Conservation (phyloP, 345 rosid species). For the Lagerstroemia speciosa region DNA sequence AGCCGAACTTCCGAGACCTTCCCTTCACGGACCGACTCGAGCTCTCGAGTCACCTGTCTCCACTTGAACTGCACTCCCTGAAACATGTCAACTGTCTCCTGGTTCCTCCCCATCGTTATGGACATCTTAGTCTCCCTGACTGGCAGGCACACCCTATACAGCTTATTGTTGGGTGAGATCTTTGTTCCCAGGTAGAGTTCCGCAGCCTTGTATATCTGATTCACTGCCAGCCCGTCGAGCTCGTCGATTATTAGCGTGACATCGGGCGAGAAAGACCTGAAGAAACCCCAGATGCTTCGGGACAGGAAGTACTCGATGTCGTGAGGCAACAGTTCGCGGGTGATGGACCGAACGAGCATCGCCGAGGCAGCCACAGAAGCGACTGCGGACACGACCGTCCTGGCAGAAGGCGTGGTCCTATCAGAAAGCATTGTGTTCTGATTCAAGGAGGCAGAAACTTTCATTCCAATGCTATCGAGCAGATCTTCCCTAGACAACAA, state of each 20-base stretch:
- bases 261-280: slow-evolving; percentile 31
- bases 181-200: slow-evolving; percentile 31
- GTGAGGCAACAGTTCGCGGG: slow-evolving; percentile 32
- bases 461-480: background rate
- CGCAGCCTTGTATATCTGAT: slow-evolving; percentile 41
- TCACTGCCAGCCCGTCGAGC: slow-evolving; percentile 30
- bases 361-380: slow-evolving; percentile 51
- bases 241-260: slow-evolving; percentile 44
- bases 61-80: slow-evolving; percentile 8
- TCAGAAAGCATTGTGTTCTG: background rate
- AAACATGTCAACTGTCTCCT: slow-evolving; percentile 6
- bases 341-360: slow-evolving; percentile 40
- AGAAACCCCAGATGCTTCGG: slow-evolving; percentile 20
- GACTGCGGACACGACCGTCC: slow-evolving; percentile 37
- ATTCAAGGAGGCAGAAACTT: background rate
- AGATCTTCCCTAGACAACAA: too few species aligned
- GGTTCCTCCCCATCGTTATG: slow-evolving; percentile 6
- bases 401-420: slow-evolving; percentile 16
- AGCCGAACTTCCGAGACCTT: background rate
- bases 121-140: slow-evolving; percentile 6
- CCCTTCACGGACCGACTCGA: background rate
- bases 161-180: slow-evolving; percentile 22
- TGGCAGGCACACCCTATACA: slow-evolving; percentile 36
- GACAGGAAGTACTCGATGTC: slow-evolving; percentile 25
- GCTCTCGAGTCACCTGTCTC: slow-evolving; percentile 1